Evolutionary conservation across 2,329 filamentous ascomycete genomes (phyloP), one percentile per base, ranked within the genome.

Genomic region (Raffaelea arxii): DNA sequence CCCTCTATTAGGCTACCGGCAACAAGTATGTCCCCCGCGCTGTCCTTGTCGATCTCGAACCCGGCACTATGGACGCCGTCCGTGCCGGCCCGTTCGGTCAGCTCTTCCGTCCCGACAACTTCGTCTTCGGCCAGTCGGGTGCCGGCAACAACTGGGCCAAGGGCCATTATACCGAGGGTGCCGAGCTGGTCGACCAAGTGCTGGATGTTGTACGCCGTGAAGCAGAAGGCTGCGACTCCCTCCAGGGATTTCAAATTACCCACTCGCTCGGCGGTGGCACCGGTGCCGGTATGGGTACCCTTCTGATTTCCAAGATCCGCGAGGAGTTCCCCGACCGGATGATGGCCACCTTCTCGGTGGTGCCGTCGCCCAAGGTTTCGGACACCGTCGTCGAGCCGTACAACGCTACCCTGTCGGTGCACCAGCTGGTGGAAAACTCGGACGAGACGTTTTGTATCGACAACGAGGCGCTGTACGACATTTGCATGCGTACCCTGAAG

Each of bases 141-240:
- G 92, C 92, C 69, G 92, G 92, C 75, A 98, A 98, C 88, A 97
- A 97, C 84, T 98, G 92, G 92, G 92, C 92, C 72, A 98, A 97
- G 84, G 92, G 92, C 75, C 92, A 98, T 71, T 98, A 98, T 82
- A 98, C 92, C 56, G 92, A 98, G 78, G 92, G 92, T 82, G 92
- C 92, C 59, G 92, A 98, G 77, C 82, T 97, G 55, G 92, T 98
- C 59, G 92, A 98, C 77, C 80, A 96, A 65, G 92, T 98, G 59
- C 82, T 98, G 60, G 92, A 97, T 67, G 92, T 98, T 57, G 91
- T 98, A 66, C 92, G 92, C 67, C 91, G 92, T 63, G 92, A 98
- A 80, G 91, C 92, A 59, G 92, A 98, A 76, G 88, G 86, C 69
- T 97, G 92, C 67, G 92, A 98, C 80, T 96, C 88, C 81, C 90